Conservation (phyloP, 139 green algal genomes). For the Chlorella vulgaris region DNA sequence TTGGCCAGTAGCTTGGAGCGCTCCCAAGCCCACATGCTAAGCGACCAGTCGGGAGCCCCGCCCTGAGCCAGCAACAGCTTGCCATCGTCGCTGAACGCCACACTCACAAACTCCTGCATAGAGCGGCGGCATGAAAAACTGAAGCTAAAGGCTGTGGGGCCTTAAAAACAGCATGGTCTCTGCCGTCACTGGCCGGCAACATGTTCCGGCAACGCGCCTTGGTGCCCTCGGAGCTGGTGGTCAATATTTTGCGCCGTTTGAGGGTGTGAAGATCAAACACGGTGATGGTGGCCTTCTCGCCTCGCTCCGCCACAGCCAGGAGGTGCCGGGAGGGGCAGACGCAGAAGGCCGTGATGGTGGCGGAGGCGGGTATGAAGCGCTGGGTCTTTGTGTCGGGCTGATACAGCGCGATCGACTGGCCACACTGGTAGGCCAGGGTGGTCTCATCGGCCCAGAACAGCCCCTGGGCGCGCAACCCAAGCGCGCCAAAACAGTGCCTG, state of each 20-base stretch:
- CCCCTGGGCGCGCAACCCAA: conserved; percentile 68
- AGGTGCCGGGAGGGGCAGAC: conserved; percentile 73
- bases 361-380: conserved; percentile 67
- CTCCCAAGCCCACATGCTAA: conserved; percentile 91
- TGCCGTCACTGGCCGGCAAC: neutral
- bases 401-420: conserved; percentile 82
- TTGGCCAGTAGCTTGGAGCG: conserved; percentile 77
- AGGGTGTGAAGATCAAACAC: conserved; percentile 90
- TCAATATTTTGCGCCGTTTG: conserved; percentile 86
- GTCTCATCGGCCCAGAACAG: conserved; percentile 80
- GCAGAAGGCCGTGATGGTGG: conserved; percentile 79
- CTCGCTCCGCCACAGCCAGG: conserved; percentile 81
- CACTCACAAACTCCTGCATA: conserved; percentile 82
- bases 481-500: conserved; percentile 86
- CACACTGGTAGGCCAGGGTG: conserved; percentile 77
- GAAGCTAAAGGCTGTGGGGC: no score
- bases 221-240: conserved; percentile 63
- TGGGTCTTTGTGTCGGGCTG: conserved; percentile 68
- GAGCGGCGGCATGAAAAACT: no score
- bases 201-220: conserved; percentile 56
- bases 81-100: conserved; percentile 86
- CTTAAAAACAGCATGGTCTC: no score
- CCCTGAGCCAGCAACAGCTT: conserved; percentile 82
- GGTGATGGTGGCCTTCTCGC: conserved; percentile 67
- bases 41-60: conserved; percentile 86